Percentiles rank a stretch among this genome's conserved stretches.
Evolutionary conservation across 345 rosid genomes (phyloP).

Genomic region (Carallia brachiata): DNA sequence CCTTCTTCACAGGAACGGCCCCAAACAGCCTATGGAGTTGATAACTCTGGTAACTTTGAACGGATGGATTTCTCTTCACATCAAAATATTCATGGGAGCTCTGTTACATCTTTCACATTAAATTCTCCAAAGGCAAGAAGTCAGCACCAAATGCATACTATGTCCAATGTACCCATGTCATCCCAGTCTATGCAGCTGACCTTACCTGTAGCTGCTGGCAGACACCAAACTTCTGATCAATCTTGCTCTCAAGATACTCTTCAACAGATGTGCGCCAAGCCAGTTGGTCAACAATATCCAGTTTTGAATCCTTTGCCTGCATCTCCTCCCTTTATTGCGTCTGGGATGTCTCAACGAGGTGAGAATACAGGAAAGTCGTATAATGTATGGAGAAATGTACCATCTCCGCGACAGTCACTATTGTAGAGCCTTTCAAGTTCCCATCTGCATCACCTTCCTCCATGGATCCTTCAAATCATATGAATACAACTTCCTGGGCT

Average conservation of each 20-base stretch:
- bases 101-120: constrained; percentile 15
- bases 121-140: constrained; percentile 18
- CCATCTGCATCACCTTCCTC: constrained; percentile 16
- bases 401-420: constrained; percentile 28
- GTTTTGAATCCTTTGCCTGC: constrained; percentile 31
- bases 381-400: constrained; percentile 35
- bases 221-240: constrained; percentile 20
- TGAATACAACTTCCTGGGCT: constrained; percentile 6
- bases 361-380: constrained; percentile 26
- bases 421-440: constrained; percentile 15
- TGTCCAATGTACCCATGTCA: constrained; percentile 17
- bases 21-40: constrained; percentile 28
- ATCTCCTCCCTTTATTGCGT: constrained; percentile 24
- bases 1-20: constrained; percentile 6
- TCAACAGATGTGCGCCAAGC: constrained; percentile 11
- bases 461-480: constrained; percentile 20
- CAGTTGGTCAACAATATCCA: constrained; percentile 34
- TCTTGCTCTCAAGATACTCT: background rate
- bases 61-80: constrained; percentile 17
- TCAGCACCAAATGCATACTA: constrained; percentile 25
- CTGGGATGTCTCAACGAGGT: constrained; percentile 27
- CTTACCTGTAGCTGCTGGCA: constrained; percentile 20
- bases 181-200: constrained; percentile 23
- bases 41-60: constrained; percentile 8
- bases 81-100: constrained; percentile 27